A percentile compares a stretch with the other conserved stretches of the same genome.
Evolutionary conservation across 108 stramenopile genomes (phyloP).

Genomic region (Mayamaea pseudoterrestris): DNA sequence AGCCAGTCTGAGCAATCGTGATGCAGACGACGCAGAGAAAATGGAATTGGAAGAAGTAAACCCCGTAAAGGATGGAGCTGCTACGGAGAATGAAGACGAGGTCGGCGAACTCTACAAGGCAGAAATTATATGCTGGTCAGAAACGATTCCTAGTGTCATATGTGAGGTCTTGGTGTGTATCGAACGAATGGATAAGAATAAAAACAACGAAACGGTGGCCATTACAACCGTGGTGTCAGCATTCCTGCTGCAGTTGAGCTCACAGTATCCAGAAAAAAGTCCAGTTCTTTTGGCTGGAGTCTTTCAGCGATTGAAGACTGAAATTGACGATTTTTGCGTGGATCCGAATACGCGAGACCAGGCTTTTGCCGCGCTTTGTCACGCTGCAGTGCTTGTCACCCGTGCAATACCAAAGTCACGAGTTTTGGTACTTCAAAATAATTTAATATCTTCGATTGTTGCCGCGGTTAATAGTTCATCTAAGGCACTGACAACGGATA

Average conservation of each 20-base stretch:
- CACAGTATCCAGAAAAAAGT: slow-evolving; percentile 30
- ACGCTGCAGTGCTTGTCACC: slow-evolving; percentile 54
- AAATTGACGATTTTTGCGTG: too few species aligned
- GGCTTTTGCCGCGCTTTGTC: slow-evolving; percentile 36
- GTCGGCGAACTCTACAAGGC: not conserved
- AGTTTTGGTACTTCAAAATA: slow-evolving; percentile 34
- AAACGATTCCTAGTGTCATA: not conserved
- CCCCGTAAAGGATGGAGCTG: not conserved
- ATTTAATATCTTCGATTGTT: slow-evolving; percentile 30
- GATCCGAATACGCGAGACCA: slow-evolving; percentile 7
- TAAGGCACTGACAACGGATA: not conserved
- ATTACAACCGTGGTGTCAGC: slow-evolving; percentile 54
- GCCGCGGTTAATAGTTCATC: slow-evolving; percentile 32
- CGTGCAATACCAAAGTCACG: slow-evolving; percentile 53
- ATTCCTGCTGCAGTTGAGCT: slow-evolving; percentile 55
- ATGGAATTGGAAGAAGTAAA: not conserved
- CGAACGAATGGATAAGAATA: slow-evolving; percentile 14
- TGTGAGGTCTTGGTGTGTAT: too few species aligned
- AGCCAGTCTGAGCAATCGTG: not conserved
- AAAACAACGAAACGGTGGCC: slow-evolving; percentile 48
- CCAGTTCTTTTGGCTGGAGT: slow-evolving; percentile 25
- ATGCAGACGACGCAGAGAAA: not conserved
- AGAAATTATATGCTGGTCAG: not conserved
- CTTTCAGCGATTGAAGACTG: slow-evolving; percentile 28
- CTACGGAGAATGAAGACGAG: not conserved